These are phyloP conservation scores for Coniochaeta sp. DNA, from an alignment of 2,329 filamentous ascomycete species.

Conservation along the genomic window DNA sequence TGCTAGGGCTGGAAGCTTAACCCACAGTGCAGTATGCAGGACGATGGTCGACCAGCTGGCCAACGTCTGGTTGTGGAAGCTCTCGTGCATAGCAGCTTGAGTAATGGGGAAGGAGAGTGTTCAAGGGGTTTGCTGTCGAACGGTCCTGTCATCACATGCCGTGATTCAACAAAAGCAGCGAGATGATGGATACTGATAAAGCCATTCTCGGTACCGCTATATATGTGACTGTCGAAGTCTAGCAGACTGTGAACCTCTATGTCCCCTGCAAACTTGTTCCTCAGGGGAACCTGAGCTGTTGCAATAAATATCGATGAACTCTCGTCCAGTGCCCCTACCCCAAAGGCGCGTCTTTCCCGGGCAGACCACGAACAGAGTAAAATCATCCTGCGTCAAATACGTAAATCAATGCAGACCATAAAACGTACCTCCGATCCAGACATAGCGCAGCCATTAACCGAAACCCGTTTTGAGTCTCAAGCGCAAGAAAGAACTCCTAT, in stretches of 20 bases:
- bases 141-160: neutral
- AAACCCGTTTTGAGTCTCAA: neutral
- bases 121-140: neutral
- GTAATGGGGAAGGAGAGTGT: neutral
- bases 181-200: conserved; percentile 2
- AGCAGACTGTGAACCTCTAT: neutral
- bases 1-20: no score
- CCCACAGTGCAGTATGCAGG: no score
- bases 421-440: neutral
- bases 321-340: no score
- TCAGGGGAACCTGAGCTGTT: no score
- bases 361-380: neutral
- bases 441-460: neutral
- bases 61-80: no score
- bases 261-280: neutral
- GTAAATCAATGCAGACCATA: neutral
- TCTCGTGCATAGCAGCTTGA: neutral
- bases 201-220: conserved; percentile 2
- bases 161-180: neutral
- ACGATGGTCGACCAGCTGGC: no score
- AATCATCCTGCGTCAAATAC: neutral
- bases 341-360: no score
- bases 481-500: neutral
- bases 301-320: no score
- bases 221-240: neutral